Percentiles rank a stretch among this genome's conserved stretches.
These are phyloP conservation scores for Cucumis hystrix DNA, from an alignment of 306 rosid species.

Conservation along the genomic window DNA sequence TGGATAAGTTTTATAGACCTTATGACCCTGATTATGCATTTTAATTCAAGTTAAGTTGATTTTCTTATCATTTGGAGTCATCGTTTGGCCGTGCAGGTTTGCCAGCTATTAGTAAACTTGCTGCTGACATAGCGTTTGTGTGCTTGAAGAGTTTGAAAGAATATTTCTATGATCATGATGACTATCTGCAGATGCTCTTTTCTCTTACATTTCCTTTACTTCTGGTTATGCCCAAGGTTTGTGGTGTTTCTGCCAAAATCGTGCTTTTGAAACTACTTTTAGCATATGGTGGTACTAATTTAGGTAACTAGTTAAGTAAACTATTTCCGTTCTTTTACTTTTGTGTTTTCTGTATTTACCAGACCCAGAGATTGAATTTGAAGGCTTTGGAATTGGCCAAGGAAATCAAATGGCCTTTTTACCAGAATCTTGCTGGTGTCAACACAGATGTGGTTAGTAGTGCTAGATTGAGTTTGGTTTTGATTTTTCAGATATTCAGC, in stretches of 20 bases:
- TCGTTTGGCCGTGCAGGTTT: constrained; percentile 29
- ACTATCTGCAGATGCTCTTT: constrained; percentile 29
- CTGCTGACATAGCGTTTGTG: constrained; percentile 39
- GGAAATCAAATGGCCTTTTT: constrained; percentile 63
- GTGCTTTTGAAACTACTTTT: not conserved
- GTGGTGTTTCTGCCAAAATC: not conserved
- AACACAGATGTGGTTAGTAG: constrained; percentile 33
- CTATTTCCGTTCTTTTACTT: not conserved
- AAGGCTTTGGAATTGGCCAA: constrained; percentile 51
- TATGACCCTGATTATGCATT: not conserved
- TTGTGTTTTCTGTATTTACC: constrained; percentile 3
- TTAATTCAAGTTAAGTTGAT: not conserved
- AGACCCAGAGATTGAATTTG: constrained; percentile 56
- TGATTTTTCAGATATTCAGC: not conserved
- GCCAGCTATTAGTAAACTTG: constrained; percentile 34
- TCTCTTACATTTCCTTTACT: constrained; percentile 66
- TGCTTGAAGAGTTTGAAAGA: constrained; percentile 47
- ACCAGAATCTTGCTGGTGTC: constrained; percentile 33
- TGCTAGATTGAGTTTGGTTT: not conserved
- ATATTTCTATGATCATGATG: constrained; percentile 16
- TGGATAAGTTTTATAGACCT: not conserved
- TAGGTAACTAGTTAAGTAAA: not conserved
- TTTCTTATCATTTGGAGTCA: not conserved
- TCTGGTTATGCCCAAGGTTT: constrained; percentile 64
- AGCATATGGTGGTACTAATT: not conserved